Percentiles rank a stretch among this genome's conserved stretches.
These are phyloP conservation scores for Rosa rugosa DNA, from an alignment of 306 rosid genomes.

Conservation along the genomic window DNA sequence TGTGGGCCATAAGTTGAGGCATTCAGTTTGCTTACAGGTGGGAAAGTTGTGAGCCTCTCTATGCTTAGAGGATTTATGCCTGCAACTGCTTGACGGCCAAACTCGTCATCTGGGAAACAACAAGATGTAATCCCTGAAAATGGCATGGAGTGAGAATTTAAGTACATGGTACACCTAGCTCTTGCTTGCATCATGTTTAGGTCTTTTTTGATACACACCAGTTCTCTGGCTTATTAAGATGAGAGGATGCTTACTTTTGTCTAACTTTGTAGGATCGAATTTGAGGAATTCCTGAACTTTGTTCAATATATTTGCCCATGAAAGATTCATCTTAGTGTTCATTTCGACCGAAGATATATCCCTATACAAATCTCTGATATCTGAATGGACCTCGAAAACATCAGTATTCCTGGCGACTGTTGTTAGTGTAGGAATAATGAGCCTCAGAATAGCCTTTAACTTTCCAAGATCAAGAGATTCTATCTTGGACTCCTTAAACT, in stretches of 20 bases:
- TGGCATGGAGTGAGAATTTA: neutral
- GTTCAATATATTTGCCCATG: neutral
- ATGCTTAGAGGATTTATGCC: constrained; percentile 46
- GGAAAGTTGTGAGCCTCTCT: constrained; percentile 49
- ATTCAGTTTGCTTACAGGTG: constrained; percentile 49
- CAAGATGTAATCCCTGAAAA: constrained; percentile 29
- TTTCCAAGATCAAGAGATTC: constrained; percentile 38
- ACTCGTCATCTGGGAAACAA: constrained; percentile 39
- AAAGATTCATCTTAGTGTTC: too few species aligned
- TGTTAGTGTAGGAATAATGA: constrained; percentile 35
- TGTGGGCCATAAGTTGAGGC: constrained; percentile 42
- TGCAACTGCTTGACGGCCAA: constrained; percentile 44
- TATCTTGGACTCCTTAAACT: constrained; percentile 33
- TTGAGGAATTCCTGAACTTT: constrained; percentile 28
- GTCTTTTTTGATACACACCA: neutral
- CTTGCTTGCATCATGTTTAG: neutral
- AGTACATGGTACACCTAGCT: neutral
- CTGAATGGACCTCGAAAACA: constrained; percentile 9
- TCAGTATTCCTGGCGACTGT: constrained; percentile 25
- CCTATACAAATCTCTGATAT: constrained; percentile 17
- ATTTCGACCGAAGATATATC: too few species aligned
- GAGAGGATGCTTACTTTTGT: constrained; percentile 17
- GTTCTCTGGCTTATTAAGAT: neutral
- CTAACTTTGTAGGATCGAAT: constrained; percentile 39
- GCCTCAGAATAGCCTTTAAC: constrained; percentile 23